Evolutionary conservation across 2,329 filamentous ascomycete species (phyloP).

Genomic region (Monilinia laxa): DNA sequence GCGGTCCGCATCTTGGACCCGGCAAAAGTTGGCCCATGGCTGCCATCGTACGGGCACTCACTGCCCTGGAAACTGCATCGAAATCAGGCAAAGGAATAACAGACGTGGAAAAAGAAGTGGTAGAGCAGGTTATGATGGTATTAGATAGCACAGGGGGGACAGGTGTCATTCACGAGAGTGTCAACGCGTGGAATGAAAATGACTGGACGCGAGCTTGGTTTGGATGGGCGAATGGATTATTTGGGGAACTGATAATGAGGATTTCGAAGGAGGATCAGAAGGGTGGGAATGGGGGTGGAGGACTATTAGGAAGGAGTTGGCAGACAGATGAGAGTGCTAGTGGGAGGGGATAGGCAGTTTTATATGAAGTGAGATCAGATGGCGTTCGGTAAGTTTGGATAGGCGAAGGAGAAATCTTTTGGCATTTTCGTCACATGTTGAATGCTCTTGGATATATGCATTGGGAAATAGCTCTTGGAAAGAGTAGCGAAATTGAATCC

Average conservation of each 20-base stretch:
- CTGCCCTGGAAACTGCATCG: constrained; percentile 41
- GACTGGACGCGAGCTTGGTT: constrained; percentile 56
- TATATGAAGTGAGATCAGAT: background rate
- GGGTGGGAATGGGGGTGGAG: constrained; percentile 2
- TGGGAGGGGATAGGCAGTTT: background rate
- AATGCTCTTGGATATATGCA: no score
- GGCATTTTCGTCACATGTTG: no score
- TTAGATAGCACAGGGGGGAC: constrained; percentile 31
- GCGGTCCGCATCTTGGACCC: constrained; percentile 65
- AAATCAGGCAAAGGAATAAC: constrained; percentile 12
- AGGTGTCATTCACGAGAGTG: constrained; percentile 51
- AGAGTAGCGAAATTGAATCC: no score
- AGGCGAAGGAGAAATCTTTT: no score
- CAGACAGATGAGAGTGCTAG: background rate
- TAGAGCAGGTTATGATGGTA: constrained; percentile 34
- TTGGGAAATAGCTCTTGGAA: no score
- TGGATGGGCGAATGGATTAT: constrained; percentile 68
- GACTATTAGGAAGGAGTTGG: constrained; percentile 19
- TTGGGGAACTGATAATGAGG: constrained; percentile 21
- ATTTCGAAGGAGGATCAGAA: constrained; percentile 16
- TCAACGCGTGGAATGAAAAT: constrained; percentile 45
- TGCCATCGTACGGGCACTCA: constrained; percentile 52
- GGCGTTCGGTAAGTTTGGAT: no score
- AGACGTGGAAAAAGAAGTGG: constrained; percentile 36
- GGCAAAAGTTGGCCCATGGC: constrained; percentile 57